Base-by-base conservation (phyloP, 2,329 filamentous ascomycete genomes). In the Penicillium sumatraense region DNA sequence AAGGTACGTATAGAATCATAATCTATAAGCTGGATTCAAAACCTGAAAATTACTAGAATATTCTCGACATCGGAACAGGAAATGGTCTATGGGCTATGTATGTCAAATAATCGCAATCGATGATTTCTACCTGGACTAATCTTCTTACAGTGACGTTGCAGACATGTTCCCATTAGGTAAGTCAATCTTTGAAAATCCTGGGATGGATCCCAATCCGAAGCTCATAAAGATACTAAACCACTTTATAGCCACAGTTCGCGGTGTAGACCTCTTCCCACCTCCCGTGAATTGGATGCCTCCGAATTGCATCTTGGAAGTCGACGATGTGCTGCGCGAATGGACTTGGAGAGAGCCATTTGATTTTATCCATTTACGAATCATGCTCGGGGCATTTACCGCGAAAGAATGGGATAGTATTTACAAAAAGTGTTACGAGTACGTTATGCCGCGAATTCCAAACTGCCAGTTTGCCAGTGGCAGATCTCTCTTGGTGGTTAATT, bases 261-360 rank as follows among this genome's bases (percentile, higher is more conserved):
- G 51, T 5, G 51, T 53, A 27, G 44, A 53, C 36, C 26, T 53
- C 2, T 53, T 53, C 21, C 51, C 51, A 6, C 51, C 51, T 1
- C 51, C 51, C 5, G 51, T 53, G n/a, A 38, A 24, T 13, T 53
- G 51, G 52, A 45, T 54, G 40, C 52, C 52, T 6, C 52, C 52
- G 21, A 49, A 54, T 20, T 54, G 52, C 52, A 49, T 54, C 13
- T 29, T 54, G 14, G 52, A 54, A 23, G 52, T 53, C 14, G 51
- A 53, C 21, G 51, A 53, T 24, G 51, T 46, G 6, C 31, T 53
- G n/a, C 51, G 46, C 14, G 51, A 53, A 9, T 48, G 44, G 51
- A 53, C 51, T 29, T 53, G 51, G 51, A 44, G 51, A 26, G 51
- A 53, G 20, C 33, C 18, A 6, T 53, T 53, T 13, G 51, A 53